Conservation (phyloP, 768 basidiomycete genomes). For the Phylloporus sp. region DNA sequence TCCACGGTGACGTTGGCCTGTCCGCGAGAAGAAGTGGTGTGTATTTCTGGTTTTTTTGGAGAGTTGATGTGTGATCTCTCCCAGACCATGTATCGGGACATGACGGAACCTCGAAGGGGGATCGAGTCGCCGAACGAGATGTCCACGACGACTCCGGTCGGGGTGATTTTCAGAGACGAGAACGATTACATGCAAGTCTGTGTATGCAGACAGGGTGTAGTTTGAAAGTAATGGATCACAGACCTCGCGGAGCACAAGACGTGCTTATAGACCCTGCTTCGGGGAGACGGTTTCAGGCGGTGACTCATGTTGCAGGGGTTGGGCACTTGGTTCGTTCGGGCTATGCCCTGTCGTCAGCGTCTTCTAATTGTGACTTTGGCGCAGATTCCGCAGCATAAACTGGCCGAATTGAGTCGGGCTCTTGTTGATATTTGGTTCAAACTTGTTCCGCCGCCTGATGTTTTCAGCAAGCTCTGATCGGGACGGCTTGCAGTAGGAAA, state of each 20-base stretch:
- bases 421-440: slow-evolving; percentile 23
- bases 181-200: slow-evolving; percentile 49
- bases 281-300: slow-evolving; percentile 20
- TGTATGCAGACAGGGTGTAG: not conserved
- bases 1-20: slow-evolving; percentile 51
- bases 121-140: slow-evolving; percentile 41
- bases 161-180: slow-evolving; percentile 47
- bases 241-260: slow-evolving; percentile 31
- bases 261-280: slow-evolving; percentile 24
- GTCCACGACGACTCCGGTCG: slow-evolving; percentile 43
- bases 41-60: slow-evolving; percentile 17
- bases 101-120: slow-evolving; percentile 49
- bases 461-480: slow-evolving; percentile 16
- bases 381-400: slow-evolving; percentile 27
- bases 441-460: not conserved
- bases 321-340: slow-evolving; percentile 31
- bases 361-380: not conserved
- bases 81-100: slow-evolving; percentile 62
- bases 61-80: not conserved
- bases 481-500: too few relatives aligned
- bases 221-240: slow-evolving; percentile 4
- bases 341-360: too few relatives aligned
- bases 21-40: slow-evolving; percentile 53
- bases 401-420: slow-evolving; percentile 21
- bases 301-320: slow-evolving; percentile 22